Evolutionary conservation across 2,329 filamentous ascomycete species (phyloP), one percentile per base, ranked within the genome.

Genomic region (Beauveria scarabaeidicola): DNA sequence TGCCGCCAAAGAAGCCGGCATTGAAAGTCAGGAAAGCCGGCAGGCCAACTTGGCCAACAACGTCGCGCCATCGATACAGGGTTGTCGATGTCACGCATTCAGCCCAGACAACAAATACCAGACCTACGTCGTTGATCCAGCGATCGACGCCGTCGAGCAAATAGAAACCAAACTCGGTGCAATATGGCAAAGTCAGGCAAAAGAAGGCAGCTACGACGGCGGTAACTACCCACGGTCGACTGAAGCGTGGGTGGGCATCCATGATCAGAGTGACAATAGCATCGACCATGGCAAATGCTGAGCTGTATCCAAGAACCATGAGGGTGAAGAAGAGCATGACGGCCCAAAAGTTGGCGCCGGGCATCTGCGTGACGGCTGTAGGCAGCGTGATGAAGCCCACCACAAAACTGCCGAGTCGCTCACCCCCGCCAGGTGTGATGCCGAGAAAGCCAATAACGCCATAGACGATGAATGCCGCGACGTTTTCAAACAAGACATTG

Each of bases 341-440:
- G 0, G 81, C 80, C 81, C 81, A 84, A 62, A 81, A 83, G 46
- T 82, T 82, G 2, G 81, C 72, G 0, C 75, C 81, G 0, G 81
- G 81, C 77, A 84, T 82, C 60, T 83, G 75, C 0, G 79, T 69
- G 1, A 84, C 77, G 3, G 81, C 82, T 25, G 78, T 78, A 0
- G 82, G 82, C 0, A 82, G 69, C 0, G 82, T 84, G n/a, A 83
- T 67, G 66, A 84, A 84, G 1, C 81, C 82, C 1, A 84, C 77
- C 1, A 77, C 77, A 62, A 84, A 84, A 13, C 79, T 77, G 15
- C 82, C 81, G 0, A 84, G 72, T 5, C 74, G 66, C 8, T 73
- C 73, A 5, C 68, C 69, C 3, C 69, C 67, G 17, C 73, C 66
- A 1, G 74, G 74, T 52, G 66, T 71, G 61, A 74, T 68, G 7